Conservation (phyloP, 768 basidiomycete species). For the Boletus pseudo-olivaceus region DNA sequence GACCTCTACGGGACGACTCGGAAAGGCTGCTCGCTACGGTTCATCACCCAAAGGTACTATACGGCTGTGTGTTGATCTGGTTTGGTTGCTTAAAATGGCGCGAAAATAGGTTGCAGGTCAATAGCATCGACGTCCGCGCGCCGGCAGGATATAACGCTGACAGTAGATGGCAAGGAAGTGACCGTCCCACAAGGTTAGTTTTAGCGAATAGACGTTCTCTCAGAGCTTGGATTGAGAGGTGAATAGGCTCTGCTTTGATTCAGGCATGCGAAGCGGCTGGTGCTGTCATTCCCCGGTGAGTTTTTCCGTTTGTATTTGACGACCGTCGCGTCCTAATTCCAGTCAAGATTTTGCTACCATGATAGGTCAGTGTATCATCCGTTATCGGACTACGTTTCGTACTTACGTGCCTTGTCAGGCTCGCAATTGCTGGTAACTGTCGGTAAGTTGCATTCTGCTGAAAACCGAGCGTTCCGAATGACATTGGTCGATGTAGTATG, state of each 20-base stretch:
- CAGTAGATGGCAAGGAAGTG: slow-evolving; percentile 96
- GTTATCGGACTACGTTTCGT: neutral
- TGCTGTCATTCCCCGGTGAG: slow-evolving; percentile 71
- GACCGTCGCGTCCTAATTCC: slow-evolving; percentile 12
- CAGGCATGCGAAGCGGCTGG: slow-evolving; percentile 94
- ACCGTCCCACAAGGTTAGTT: slow-evolving; percentile 90
- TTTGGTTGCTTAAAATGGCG: slow-evolving; percentile 1
- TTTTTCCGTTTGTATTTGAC: slow-evolving; percentile 7
- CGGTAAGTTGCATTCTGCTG: slow-evolving; percentile 50
- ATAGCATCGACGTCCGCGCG: slow-evolving; percentile 64
- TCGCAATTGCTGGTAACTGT: slow-evolving; percentile 97
- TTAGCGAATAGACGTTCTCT: neutral
- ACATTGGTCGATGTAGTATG: slow-evolving; percentile 57
- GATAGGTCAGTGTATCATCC: slow-evolving; percentile 52
- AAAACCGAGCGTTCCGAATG: slow-evolving; percentile 2
- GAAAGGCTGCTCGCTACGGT: slow-evolving; percentile 49
- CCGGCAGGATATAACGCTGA: slow-evolving; percentile 82
- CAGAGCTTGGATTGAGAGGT: slow-evolving; percentile 7
- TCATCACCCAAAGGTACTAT: slow-evolving; percentile 36
- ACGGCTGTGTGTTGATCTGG: neutral
- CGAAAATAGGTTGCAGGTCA: slow-evolving; percentile 48
- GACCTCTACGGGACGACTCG: slow-evolving; percentile 65
- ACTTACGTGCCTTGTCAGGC: slow-evolving; percentile 39
- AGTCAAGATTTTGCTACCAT: slow-evolving; percentile 75
- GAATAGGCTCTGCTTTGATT: slow-evolving; percentile 84